Conservation (phyloP, 192 early-diverging fungal species). For the Backusella tuberculispora region DNA sequence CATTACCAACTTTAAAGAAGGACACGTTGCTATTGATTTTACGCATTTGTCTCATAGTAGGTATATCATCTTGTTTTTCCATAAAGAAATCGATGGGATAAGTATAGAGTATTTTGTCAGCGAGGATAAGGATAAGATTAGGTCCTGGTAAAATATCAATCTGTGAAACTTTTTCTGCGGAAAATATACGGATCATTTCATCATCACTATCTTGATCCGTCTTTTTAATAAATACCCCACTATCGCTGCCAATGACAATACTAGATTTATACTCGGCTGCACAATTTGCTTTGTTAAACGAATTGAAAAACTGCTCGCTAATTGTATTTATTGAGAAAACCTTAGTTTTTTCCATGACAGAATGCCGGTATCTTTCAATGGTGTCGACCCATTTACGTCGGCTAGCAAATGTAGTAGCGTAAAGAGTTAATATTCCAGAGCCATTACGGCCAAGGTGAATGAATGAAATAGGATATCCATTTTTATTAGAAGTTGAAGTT, state of each 20-base stretch:
- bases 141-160: slow-evolving; percentile 85
- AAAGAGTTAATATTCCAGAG: slow-evolving; percentile 60
- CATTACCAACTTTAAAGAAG: slow-evolving; percentile 75
- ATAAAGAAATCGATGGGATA: slow-evolving; percentile 59
- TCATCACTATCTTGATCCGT: slow-evolving; percentile 42
- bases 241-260: slow-evolving; percentile 84
- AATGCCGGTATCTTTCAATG: slow-evolving; percentile 66
- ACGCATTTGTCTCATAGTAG: slow-evolving; percentile 42
- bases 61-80: slow-evolving; percentile 6
- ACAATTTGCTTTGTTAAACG: slow-evolving; percentile 62
- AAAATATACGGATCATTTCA: slow-evolving; percentile 58
- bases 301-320: slow-evolving; percentile 53
- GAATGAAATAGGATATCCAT: slow-evolving; percentile 74
- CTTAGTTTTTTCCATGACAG: slow-evolving; percentile 44
- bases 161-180: slow-evolving; percentile 81
- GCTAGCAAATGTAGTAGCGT: slow-evolving; percentile 73
- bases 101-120: slow-evolving; percentile 69
- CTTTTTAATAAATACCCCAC: slow-evolving; percentile 77
- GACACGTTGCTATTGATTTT: slow-evolving; percentile 66
- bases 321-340: slow-evolving; percentile 63
- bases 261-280: slow-evolving; percentile 56
- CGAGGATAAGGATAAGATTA: slow-evolving; percentile 79
- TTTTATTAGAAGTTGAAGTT: slow-evolving; percentile 51
- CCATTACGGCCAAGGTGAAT: slow-evolving; percentile 75
- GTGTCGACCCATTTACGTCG: slow-evolving; percentile 84